Evolutionary conservation across 192 early-diverging fungal genomes (phyloP).

Genomic region (Coemansia sp.): DNA sequence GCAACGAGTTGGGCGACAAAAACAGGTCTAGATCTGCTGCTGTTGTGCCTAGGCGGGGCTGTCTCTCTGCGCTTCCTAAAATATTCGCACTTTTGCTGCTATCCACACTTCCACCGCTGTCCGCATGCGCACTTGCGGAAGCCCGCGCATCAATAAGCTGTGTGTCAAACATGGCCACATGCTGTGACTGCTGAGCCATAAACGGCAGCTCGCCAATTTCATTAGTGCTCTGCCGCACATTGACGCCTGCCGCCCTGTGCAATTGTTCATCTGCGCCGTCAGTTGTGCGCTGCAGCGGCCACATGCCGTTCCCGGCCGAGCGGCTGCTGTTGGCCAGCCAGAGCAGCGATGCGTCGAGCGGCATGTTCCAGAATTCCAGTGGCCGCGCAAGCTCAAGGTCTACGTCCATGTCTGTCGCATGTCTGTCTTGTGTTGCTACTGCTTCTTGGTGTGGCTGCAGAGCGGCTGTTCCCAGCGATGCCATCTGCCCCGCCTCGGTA

Average conservation of each 20-base stretch:
- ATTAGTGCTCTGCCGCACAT: slow-evolving; percentile 4
- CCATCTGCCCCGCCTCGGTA: background rate
- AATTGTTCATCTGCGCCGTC: background rate
- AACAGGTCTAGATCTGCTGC: slow-evolving; percentile 23
- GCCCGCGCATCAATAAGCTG: slow-evolving; percentile 49
- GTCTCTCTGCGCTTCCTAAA: too few species aligned
- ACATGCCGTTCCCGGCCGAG: background rate
- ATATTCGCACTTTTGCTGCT: background rate
- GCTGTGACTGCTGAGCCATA: slow-evolving; percentile 26
- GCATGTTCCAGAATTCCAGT: slow-evolving; percentile 42
- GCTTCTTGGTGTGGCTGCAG: slow-evolving; percentile 23
- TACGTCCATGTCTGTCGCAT: slow-evolving; percentile 1
- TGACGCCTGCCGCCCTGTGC: background rate
- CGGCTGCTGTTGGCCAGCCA: slow-evolving; percentile 14
- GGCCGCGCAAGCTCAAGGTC: slow-evolving; percentile 50
- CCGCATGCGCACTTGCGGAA: slow-evolving; percentile 18
- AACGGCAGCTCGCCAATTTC: slow-evolving; percentile 19
- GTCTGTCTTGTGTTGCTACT: background rate
- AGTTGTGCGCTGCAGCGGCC: background rate
- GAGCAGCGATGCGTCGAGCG: slow-evolving; percentile 26
- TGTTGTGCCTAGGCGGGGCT: background rate
- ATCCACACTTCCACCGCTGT: slow-evolving; percentile 1
- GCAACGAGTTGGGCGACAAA: slow-evolving; percentile 38
- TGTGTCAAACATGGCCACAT: slow-evolving; percentile 30
- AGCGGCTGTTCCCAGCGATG: slow-evolving; percentile 4